These are phyloP conservation scores for Aphanomyces astaci DNA, from an alignment of 352 stramenopile genomes.

Conservation along the genomic window DNA sequence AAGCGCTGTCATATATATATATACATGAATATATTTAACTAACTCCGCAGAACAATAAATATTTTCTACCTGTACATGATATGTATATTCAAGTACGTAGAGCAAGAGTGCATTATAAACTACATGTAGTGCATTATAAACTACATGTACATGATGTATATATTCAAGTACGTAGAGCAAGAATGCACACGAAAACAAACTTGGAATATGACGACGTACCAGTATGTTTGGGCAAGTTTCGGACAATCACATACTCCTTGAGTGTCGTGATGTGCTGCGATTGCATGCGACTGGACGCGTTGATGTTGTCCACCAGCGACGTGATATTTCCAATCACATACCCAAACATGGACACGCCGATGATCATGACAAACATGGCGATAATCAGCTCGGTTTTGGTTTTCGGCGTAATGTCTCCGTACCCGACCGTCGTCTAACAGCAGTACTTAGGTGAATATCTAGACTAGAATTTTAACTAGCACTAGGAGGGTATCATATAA, in stretches of 20 bases:
- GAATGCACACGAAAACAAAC: no score
- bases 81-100: not conserved
- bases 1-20: no score
- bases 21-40: no score
- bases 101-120: no score
- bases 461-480: no score
- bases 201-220: not conserved
- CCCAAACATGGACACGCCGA: conserved; percentile 79
- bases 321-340: conserved; percentile 82
- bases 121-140: not conserved
- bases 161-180: no score
- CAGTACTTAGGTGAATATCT: no score
- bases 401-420: conserved; percentile 61
- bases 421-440: conserved; percentile 56
- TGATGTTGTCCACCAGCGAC: conserved; percentile 64
- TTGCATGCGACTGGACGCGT: conserved; percentile 57
- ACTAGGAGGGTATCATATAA: no score
- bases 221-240: conserved; percentile 50
- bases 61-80: not conserved
- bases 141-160: not conserved
- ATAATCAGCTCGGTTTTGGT: conserved; percentile 62
- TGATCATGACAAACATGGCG: conserved; percentile 68
- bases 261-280: conserved; percentile 64
- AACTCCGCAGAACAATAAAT: no score
- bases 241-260: conserved; percentile 81